Conservation (phyloP, 768 basidiomycete genomes). For the Pilatotrama ljubarskyi region DNA sequence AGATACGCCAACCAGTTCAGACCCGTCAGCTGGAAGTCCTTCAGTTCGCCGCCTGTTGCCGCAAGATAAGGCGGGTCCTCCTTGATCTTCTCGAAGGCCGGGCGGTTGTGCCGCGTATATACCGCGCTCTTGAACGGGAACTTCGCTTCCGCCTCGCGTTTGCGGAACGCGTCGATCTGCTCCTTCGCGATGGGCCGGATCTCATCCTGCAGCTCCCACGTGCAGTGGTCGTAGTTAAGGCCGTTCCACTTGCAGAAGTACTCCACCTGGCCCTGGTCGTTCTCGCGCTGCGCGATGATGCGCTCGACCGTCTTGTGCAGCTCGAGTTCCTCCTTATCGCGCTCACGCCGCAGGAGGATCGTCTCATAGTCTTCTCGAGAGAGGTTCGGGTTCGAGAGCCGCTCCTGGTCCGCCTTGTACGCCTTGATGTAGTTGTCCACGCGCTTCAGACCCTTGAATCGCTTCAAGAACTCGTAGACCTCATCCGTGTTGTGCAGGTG, state of each 20-base stretch:
- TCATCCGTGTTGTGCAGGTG: constrained; percentile 99
- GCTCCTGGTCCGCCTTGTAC: constrained; percentile 72
- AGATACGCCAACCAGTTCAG: constrained; percentile 98
- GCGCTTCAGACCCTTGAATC: constrained; percentile 93
- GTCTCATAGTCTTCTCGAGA: constrained; percentile 88
- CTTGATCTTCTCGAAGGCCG: constrained; percentile 77
- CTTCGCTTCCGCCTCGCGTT: constrained; percentile 72
- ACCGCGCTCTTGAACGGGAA: constrained; percentile 83
- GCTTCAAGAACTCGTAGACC: constrained; percentile 92
- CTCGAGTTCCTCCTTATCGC: constrained; percentile 89
- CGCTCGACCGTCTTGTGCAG: constrained; percentile 90
- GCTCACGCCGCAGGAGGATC: constrained; percentile 86
- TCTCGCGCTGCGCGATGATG: constrained; percentile 77
- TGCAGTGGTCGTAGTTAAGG: constrained; percentile 91
- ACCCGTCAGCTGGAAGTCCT: constrained; percentile 98
- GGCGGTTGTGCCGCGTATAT: constrained; percentile 69
- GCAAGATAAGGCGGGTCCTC: constrained; percentile 87
- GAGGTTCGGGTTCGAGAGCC: constrained; percentile 62
- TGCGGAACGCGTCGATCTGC: constrained; percentile 77
- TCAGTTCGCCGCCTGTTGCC: constrained; percentile 78
- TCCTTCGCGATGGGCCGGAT: constrained; percentile 75
- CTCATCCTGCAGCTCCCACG: constrained; percentile 89
- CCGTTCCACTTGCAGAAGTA: constrained; percentile 98
- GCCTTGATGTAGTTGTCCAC: constrained; percentile 99
- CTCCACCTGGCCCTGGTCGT: constrained; percentile 57